Evolutionary conservation across 495 filamentous ascomycete species (phyloP).

Genomic region (Lindgomyces ingoldianus): DNA sequence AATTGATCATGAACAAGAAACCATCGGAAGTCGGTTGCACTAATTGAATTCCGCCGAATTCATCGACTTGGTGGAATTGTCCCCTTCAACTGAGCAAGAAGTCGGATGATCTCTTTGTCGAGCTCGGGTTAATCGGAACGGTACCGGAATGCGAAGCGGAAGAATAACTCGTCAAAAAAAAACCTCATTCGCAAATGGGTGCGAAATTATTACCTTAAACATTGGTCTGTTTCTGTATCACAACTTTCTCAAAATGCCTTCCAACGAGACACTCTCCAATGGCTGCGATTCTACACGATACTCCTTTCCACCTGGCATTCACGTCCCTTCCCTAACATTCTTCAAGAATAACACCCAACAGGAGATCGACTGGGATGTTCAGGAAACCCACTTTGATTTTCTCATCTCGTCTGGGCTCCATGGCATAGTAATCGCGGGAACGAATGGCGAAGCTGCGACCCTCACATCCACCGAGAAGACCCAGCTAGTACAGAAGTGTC

Average conservation of each 20-base stretch:
- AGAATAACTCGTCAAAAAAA: not conserved
- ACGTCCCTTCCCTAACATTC: slow-evolving; percentile 41
- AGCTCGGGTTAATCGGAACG: not conserved
- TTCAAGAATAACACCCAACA: slow-evolving; percentile 40
- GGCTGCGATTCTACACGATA: slow-evolving; percentile 24
- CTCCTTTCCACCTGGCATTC: slow-evolving; percentile 38
- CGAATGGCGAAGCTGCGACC: slow-evolving; percentile 65
- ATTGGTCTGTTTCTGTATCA: too few relatives aligned
- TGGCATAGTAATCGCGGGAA: slow-evolving; percentile 82
- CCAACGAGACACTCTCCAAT: slow-evolving; percentile 19
- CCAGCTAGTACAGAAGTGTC: slow-evolving; percentile 68
- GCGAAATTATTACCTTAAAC: too few relatives aligned
- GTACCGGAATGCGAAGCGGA: not conserved
- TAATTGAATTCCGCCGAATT: too few relatives aligned
- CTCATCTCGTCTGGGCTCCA: slow-evolving; percentile 75
- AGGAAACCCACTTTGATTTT: slow-evolving; percentile 72
- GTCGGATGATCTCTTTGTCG: not conserved
- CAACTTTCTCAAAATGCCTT: slow-evolving; percentile 24
- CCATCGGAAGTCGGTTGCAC: too few relatives aligned
- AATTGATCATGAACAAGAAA: too few relatives aligned
- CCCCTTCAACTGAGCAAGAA: too few relatives aligned
- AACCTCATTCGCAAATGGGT: too few relatives aligned
- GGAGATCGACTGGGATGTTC: slow-evolving; percentile 67
- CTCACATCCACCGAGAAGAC: slow-evolving; percentile 39
- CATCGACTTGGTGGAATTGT: too few relatives aligned